These are phyloP conservation scores for Cyberlindnera meyerae DNA, from an alignment of 805 yeast species.

Conservation along the genomic window DNA sequence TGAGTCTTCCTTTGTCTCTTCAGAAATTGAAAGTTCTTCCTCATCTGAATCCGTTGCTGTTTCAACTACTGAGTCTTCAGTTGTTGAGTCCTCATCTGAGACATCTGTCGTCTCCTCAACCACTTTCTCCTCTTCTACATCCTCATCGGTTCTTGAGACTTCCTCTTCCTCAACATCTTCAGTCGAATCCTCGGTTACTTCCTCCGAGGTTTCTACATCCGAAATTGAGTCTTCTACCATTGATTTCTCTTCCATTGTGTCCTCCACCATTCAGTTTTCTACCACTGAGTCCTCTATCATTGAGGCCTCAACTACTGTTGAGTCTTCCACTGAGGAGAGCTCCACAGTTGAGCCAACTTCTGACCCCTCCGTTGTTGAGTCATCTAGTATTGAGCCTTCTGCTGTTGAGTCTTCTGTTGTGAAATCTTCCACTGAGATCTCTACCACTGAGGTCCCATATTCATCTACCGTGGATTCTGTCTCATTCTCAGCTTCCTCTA, in stretches of 20 bases:
- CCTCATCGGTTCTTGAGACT: conserved; percentile 18
- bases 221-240: conserved; percentile 7
- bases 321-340: too few relatives aligned
- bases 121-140: conserved; percentile 4
- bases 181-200: conserved; percentile 3
- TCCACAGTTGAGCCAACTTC: too few relatives aligned
- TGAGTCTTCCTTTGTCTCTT: background rate
- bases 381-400: background rate
- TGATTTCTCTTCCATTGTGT: conserved; percentile 8
- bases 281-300: conserved; percentile 13
- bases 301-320: conserved; percentile 11
- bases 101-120: conserved; percentile 9
- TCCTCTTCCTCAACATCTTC: conserved; percentile 14
- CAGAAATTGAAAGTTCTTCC: background rate
- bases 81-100: conserved; percentile 1
- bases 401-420: conserved; percentile 5
- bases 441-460: too few relatives aligned
- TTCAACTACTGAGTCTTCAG: conserved; percentile 5
- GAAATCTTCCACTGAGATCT: too few relatives aligned
- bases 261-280: conserved; percentile 6
- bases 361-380: background rate
- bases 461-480: conserved; percentile 2
- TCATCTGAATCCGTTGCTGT: background rate
- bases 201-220: conserved; percentile 1
- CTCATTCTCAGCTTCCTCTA: background rate